Percentiles rank a stretch among this genome's conserved stretches.
These are phyloP conservation scores for Penicillium carneum DNA, from an alignment of 2,329 filamentous ascomycete genomes.

Conservation along the genomic window DNA sequence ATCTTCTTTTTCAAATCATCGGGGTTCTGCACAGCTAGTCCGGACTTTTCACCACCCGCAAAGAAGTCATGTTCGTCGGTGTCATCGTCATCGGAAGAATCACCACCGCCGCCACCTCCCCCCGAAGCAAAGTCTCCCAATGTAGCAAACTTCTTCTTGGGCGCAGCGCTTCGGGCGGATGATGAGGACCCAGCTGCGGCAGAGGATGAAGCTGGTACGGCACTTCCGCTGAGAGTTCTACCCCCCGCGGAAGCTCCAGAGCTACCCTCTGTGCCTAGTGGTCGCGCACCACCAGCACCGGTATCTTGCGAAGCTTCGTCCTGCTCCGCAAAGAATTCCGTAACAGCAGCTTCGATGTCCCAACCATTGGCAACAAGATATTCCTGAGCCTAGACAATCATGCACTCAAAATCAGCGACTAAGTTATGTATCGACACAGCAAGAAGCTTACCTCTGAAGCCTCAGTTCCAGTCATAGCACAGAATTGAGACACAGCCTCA, in stretches of 20 bases:
- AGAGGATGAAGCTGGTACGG: slow-evolving; percentile 41
- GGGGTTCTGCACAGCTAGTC: slow-evolving; percentile 71
- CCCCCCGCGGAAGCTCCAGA: slow-evolving; percentile 37
- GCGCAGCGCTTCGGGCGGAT: slow-evolving; percentile 37
- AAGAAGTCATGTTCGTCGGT: slow-evolving; percentile 65
- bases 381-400: slow-evolving; percentile 64
- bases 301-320: slow-evolving; percentile 49
- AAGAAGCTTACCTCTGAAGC: slow-evolving; percentile 56
- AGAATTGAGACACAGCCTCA: slow-evolving; percentile 61
- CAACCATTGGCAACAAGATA: slow-evolving; percentile 71
- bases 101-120: slow-evolving; percentile 48
- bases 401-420: slow-evolving; percentile 1
- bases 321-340: slow-evolving; percentile 65
- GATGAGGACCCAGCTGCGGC: slow-evolving; percentile 42
- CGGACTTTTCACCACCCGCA: slow-evolving; percentile 71
- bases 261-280: slow-evolving; percentile 35
- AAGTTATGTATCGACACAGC: no score
- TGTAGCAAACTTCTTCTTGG: slow-evolving; percentile 58
- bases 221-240: slow-evolving; percentile 44
- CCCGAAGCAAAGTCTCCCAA: slow-evolving; percentile 53
- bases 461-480: slow-evolving; percentile 62
- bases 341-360: slow-evolving; percentile 69
- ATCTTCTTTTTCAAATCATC: slow-evolving; percentile 62
- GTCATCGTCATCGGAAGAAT: slow-evolving; percentile 60
- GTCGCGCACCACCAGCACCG: slow-evolving; percentile 37